phyloP scores from a whole-genome alignment of 768 basidiomycete species.

The Suillus bovinus region DNA sequence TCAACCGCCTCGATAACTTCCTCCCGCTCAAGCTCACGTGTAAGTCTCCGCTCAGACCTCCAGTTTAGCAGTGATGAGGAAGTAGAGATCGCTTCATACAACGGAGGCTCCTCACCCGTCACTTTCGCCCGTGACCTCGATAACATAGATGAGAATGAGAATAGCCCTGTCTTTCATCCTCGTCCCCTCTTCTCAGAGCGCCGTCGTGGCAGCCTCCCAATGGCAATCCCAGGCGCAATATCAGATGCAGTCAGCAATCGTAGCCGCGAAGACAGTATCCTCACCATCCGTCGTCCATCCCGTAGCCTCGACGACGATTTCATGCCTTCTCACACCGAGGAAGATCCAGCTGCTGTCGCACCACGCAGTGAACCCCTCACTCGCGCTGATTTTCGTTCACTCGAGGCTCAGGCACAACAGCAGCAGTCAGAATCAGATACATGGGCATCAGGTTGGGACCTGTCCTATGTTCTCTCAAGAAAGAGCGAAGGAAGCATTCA shows the following conservation, averaged over 20 bases:
- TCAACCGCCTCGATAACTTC: conserved; percentile 43
- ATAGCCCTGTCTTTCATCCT: conserved; percentile 25
- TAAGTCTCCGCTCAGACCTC: conserved; percentile 33
- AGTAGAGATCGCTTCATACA: conserved; percentile 41
- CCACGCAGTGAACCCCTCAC: conserved; percentile 47
- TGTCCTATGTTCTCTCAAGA: conserved; percentile 42
- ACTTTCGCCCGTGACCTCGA: conserved; percentile 39
- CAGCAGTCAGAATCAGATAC: conserved; percentile 17
- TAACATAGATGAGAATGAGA: conserved; percentile 22
- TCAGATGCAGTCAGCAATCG: conserved; percentile 33
- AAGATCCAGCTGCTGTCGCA: conserved; percentile 30
- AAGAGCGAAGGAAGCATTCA: conserved; percentile 34
- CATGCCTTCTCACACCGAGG: conserved; percentile 21
- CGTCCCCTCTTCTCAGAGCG: conserved; percentile 18
- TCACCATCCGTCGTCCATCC: conserved; percentile 61
- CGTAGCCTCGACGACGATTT: conserved; percentile 57
- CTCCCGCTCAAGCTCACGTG: conserved; percentile 35
- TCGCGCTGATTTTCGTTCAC: conserved; percentile 52
- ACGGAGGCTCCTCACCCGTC: conserved; percentile 38
- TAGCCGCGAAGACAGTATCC: conserved; percentile 57
- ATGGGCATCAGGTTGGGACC: conserved; percentile 41
- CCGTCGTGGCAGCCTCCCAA: conserved; percentile 61
- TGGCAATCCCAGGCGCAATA: conserved; percentile 50
- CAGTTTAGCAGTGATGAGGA: conserved; percentile 53
- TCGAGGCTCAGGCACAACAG: conserved; percentile 42